These are phyloP conservation scores for Linnemannia schmuckeri DNA, from an alignment of 192 early-diverging fungal genomes.

Conservation along the genomic window DNA sequence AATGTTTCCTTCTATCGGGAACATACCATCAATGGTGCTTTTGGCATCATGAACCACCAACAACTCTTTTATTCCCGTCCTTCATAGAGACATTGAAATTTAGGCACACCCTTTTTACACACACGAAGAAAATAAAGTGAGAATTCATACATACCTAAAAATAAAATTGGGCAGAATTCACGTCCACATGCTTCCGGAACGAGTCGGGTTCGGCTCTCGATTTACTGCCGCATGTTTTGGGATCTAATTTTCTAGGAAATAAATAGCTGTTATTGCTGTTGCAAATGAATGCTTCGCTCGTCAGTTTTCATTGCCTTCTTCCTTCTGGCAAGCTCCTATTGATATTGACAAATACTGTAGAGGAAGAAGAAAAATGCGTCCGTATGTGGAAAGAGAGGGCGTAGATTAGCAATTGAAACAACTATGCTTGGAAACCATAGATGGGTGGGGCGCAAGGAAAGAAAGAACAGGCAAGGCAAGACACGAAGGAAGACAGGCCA, in stretches of 20 bases:
- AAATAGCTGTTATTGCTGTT: not conserved
- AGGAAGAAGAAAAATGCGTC: no score
- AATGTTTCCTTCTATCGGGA: not conserved
- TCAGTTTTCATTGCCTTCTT: not conserved
- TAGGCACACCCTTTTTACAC: not conserved
- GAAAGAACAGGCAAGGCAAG: not conserved
- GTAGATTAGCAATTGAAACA: not conserved
- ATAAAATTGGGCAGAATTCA: not conserved
- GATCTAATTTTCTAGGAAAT: not conserved
- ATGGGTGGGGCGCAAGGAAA: not conserved
- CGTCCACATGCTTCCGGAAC: conserved; percentile 15
- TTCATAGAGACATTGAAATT: not conserved
- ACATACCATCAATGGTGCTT: not conserved
- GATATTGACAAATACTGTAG: no score
- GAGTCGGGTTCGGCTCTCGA: conserved; percentile 9
- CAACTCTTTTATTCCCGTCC: not conserved
- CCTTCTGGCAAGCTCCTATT: no score
- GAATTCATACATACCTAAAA: not conserved
- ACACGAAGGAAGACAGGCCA: not conserved
- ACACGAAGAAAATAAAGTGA: not conserved
- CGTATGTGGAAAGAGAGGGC: no score
- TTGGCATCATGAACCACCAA: not conserved
- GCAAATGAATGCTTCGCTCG: not conserved
- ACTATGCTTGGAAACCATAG: not conserved
- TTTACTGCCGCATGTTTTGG: not conserved